These are phyloP conservation scores for Tephrocybe sp. DNA, from an alignment of 768 basidiomycete species.

Conservation along the genomic window DNA sequence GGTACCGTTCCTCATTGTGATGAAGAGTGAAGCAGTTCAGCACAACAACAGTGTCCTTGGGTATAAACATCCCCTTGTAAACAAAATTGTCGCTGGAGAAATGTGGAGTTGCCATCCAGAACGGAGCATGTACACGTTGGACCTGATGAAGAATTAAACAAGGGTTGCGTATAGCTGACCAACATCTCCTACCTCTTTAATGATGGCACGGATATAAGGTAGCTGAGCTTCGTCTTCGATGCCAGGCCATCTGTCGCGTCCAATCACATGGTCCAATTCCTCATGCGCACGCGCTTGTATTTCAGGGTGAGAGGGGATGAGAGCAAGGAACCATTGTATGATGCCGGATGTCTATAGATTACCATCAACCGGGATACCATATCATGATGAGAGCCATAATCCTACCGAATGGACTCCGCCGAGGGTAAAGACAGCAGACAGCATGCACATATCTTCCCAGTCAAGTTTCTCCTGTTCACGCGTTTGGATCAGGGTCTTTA, in stretches of 20 bases:
- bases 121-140: constrained; percentile 27
- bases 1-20: constrained; percentile 33
- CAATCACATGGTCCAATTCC: constrained; percentile 30
- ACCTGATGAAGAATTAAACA: constrained; percentile 19
- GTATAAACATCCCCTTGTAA: constrained; percentile 39
- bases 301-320: constrained; percentile 29
- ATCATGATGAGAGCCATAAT: no score
- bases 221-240: constrained; percentile 27
- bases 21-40: constrained; percentile 39
- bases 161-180: not conserved
- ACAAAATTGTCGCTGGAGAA: constrained; percentile 35
- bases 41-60: constrained; percentile 37
- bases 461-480: constrained; percentile 34
- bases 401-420: constrained; percentile 41
- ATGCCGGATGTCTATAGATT: constrained; percentile 29
- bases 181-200: constrained; percentile 22
- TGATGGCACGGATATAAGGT: constrained; percentile 34
- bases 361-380: no score
- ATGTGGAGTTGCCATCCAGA: constrained; percentile 40
- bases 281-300: constrained; percentile 27
- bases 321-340: constrained; percentile 35
- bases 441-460: constrained; percentile 35
- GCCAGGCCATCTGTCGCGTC: constrained; percentile 24
- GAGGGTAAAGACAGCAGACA: constrained; percentile 39
- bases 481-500: constrained; percentile 33